A percentile compares a stretch with the other conserved stretches of the same genome.
Conservation (phyloP, 352 stramenopile genomes). For the Aphanomyces cochlioides region DNA sequence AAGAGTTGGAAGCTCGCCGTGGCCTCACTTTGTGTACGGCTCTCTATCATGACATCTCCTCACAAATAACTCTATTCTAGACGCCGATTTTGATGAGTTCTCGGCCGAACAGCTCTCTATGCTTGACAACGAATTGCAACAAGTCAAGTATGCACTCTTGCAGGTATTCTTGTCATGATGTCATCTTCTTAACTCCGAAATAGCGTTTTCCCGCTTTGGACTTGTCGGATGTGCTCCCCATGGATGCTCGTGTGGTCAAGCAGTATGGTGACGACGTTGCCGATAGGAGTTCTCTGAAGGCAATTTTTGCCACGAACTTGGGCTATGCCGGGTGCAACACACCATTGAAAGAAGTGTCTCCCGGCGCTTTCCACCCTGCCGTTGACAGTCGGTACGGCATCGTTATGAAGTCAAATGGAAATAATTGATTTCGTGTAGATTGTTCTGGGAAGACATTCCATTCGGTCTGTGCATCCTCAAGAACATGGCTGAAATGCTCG, state of each 20-base stretch:
- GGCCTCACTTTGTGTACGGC: slow-evolving; percentile 83
- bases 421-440: slow-evolving; percentile 28
- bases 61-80: slow-evolving; percentile 34
- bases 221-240: slow-evolving; percentile 86
- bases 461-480: slow-evolving; percentile 92
- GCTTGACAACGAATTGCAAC: slow-evolving; percentile 91
- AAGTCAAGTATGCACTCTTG: slow-evolving; percentile 86
- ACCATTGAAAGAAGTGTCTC: slow-evolving; percentile 73
- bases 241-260: slow-evolving; percentile 87
- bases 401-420: neutral
- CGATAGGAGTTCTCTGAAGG: slow-evolving; percentile 59
- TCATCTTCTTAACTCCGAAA: neutral
- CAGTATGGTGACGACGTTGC: slow-evolving; percentile 90
- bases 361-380: slow-evolving; percentile 75
- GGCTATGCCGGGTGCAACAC: slow-evolving; percentile 88
- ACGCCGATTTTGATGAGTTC: slow-evolving; percentile 91
- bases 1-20: slow-evolving; percentile 82
- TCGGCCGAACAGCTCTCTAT: slow-evolving; percentile 89
- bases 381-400: slow-evolving; percentile 57
- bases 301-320: slow-evolving; percentile 90
- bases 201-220: slow-evolving; percentile 88
- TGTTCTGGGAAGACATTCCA: slow-evolving; percentile 92
- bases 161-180: slow-evolving; percentile 33
- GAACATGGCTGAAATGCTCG: slow-evolving; percentile 90
- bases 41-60: neutral